Evolutionary conservation across 2,329 filamentous ascomycete genomes (phyloP), one percentile per base, ranked within the genome.

Genomic region (Fusarium chlamydosporum): DNA sequence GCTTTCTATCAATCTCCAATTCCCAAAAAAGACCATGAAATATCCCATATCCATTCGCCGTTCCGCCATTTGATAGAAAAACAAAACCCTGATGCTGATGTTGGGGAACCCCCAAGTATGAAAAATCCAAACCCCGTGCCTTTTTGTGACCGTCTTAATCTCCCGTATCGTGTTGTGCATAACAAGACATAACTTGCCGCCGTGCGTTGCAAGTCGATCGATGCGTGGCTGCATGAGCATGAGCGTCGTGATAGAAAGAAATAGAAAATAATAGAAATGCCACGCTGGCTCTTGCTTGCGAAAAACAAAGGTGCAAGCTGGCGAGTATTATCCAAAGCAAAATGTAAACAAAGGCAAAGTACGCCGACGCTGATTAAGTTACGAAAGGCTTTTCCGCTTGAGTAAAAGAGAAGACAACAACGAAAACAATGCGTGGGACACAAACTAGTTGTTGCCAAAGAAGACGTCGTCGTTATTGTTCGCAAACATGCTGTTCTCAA

Each of bases 401-500:
- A 31, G 29, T 20, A 56, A 43, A 47, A 50, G 42, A 41, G 33
- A 46, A 43, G 43, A 48, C 33, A 41, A 51, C 58, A 41, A 57
- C 33, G 16, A 41, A 55, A 61, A 6, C n/a, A 61, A 54, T 27
- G 55, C 54, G 23, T n/a, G 41, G 52, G 26, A 13, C 20, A 15
- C 9, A 29, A 20, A 13, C 74, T 67, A 80, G 56, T 74, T 70
- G 66, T 68, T 79, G 52, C 81, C 80, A 71, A 86, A 88, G 71
- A 87, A 86, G 56, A 86, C 78, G 64, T 87, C 85, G 56, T 85
- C 83, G 62, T 79, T 80, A 65, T 78, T 80, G 66, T 80, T 80
- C 29, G 79, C 81, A 68, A 87, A 86, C 83, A 88, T 84, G 75
- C 79, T 79, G 57, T 79, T 81, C 62, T 85, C 82, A 55, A 83